A percentile compares a stretch with the other conserved stretches of the same genome.
Conservation (phyloP, 768 basidiomycete species). For the Naematelia aurantialba region DNA sequence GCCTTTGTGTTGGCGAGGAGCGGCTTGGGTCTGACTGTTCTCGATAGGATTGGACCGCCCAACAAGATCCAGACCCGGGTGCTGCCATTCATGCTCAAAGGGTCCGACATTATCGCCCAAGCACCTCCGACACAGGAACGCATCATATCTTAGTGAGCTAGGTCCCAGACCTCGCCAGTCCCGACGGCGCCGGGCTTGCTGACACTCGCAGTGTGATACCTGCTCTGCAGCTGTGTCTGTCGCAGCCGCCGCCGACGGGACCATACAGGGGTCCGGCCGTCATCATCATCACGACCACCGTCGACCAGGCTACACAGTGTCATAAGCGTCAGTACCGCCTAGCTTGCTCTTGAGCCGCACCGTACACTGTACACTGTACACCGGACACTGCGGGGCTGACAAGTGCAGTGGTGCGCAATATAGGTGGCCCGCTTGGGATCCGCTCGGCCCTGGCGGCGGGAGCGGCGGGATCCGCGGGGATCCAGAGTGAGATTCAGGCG, state of each 20-base stretch:
- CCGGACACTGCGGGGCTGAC: background rate
- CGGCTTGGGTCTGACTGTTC: background rate
- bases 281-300: slow-evolving; percentile 93
- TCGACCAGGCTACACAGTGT: slow-evolving; percentile 97
- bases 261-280: slow-evolving; percentile 74
- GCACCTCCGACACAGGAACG: slow-evolving; percentile 98
- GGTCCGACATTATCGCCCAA: slow-evolving; percentile 96
- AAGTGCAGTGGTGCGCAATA: slow-evolving; percentile 59
- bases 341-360: background rate
- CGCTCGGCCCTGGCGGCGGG: slow-evolving; percentile 79
- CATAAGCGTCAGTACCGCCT: slow-evolving; percentile 41
- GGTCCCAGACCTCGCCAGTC: no score
- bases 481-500: slow-evolving; percentile 70
- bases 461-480: slow-evolving; percentile 60
- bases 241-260: slow-evolving; percentile 53
- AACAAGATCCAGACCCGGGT: slow-evolving; percentile 99
- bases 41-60: slow-evolving; percentile 82
- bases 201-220: slow-evolving; percentile 41
- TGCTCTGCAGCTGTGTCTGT: slow-evolving; percentile 56
- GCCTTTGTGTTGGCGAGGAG: background rate
- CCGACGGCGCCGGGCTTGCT: slow-evolving; percentile 54
- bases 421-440: slow-evolving; percentile 89
- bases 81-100: slow-evolving; percentile 82
- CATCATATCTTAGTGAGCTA: slow-evolving; percentile 83
- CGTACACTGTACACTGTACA: no score